phyloP scores from a whole-genome alignment of 352 stramenopile species.

The Thalassiosira hispida region DNA sequence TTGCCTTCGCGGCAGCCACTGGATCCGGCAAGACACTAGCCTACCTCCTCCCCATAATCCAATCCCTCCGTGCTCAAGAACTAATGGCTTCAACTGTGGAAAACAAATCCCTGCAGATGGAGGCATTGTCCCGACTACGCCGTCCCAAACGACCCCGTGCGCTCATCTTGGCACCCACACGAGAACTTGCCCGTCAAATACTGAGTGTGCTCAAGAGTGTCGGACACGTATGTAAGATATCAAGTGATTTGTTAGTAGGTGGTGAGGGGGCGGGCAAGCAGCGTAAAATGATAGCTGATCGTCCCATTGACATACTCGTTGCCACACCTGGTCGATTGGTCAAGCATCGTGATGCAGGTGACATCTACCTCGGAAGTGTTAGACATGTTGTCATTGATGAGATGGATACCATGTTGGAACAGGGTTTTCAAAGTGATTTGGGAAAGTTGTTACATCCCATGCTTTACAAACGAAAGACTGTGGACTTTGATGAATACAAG shows the following conservation, averaged over 20 bases:
- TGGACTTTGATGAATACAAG: constrained; percentile 43
- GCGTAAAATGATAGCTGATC: constrained; percentile 58
- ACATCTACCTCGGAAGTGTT: constrained; percentile 77
- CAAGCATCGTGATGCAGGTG: constrained; percentile 79
- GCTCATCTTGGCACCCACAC: constrained; percentile 81
- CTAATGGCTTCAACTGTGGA: constrained; percentile 29
- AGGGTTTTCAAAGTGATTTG: constrained; percentile 85
- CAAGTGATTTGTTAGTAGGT: constrained; percentile 66
- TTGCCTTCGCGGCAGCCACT: constrained; percentile 89
- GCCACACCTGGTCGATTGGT: constrained; percentile 80
- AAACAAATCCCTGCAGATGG: constrained; percentile 16
- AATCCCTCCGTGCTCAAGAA: constrained; percentile 74
- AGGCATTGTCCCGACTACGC: constrained; percentile 32
- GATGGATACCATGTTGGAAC: constrained; percentile 87
- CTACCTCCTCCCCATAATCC: constrained; percentile 90
- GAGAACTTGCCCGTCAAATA: constrained; percentile 83
- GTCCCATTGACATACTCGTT: constrained; percentile 80
- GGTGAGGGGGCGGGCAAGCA: constrained; percentile 76
- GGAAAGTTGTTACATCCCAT: constrained; percentile 79
- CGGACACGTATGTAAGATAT: constrained; percentile 72
- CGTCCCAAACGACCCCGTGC: constrained; percentile 65
- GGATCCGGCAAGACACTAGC: constrained; percentile 93
- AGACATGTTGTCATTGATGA: constrained; percentile 84
- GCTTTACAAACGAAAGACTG: constrained; percentile 63
- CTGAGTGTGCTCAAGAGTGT: constrained; percentile 76